Evolutionary conservation across 352 stramenopile genomes (phyloP), one percentile per base, ranked within the genome.

Genomic region (Phytophthora crassamura): DNA sequence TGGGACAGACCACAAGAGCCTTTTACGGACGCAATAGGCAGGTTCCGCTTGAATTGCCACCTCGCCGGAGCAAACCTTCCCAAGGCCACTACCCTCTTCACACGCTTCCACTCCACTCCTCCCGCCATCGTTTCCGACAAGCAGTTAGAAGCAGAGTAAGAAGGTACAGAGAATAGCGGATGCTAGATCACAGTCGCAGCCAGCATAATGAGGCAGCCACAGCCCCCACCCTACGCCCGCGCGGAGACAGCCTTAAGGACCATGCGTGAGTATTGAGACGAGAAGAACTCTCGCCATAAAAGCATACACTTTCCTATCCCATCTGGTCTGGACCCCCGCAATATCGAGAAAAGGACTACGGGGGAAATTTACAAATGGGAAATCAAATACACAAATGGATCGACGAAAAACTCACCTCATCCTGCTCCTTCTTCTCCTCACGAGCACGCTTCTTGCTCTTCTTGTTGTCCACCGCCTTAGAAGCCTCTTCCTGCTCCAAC

Each of bases 201-300:
- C 32, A 43, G 47, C 66, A 71, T 2, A 59, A 46, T 64, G 56
- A 74, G 60, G 35, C 59, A 64, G 53, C 69, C 72, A 82, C 67
- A 59, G 46, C 73, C 71, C 69, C 64, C 59, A 51, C 70, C 69
- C 78, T 88, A 81, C 80, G 69, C 58, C 78, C 64, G 74, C 80
- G 80, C 86, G 86, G 85, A 94, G 86, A 91, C 86, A 95, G 86
- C 86, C 86, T 95, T 95, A 95, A 95, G 86, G 86, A 95, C 86
- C 81, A 89, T 91, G 86, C 84, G 65, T 67, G 80, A 87, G 80
- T 86, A 81, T 77, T 78, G 42, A 69, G 72, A 75, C 80, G 66
- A 86, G 80, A 91, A 95, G 74, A 95, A 95, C 86, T 91, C 82
- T 82, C 69, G 74, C 61, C 71, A 66, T 72, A 48, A 63, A 76